These are phyloP conservation scores for Fagopyrum tataricum DNA, from an alignment of 148 eudicot genomes.

Conservation along the genomic window DNA sequence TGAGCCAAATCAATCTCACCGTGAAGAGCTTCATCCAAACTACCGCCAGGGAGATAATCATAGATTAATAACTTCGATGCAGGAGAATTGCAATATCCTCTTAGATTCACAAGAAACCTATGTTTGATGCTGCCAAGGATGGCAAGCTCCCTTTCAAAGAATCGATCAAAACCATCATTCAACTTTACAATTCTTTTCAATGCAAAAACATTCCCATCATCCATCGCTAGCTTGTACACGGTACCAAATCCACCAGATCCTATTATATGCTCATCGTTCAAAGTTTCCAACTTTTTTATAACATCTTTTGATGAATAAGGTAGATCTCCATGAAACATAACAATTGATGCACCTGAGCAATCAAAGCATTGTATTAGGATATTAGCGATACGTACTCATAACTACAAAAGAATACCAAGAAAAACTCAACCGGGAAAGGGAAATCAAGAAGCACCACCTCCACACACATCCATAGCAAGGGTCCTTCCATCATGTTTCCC, in stretches of 20 bases:
- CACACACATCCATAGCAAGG: slow-evolving; percentile 80
- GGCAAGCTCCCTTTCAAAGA: slow-evolving; percentile 95
- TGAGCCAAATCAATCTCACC: slow-evolving; percentile 37
- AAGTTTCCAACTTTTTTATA: slow-evolving; percentile 70
- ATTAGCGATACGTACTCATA: neutral
- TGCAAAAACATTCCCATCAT: slow-evolving; percentile 89
- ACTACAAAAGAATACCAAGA: neutral
- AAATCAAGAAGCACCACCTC: slow-evolving; percentile 43
- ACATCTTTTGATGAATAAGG: slow-evolving; percentile 93
- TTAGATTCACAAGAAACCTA: slow-evolving; percentile 81
- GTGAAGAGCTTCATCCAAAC: slow-evolving; percentile 95
- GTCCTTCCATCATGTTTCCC: slow-evolving; percentile 72
- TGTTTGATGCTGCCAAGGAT: slow-evolving; percentile 98
- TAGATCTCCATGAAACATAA: slow-evolving; percentile 98
- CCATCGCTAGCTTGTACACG: slow-evolving; percentile 93
- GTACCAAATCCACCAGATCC: slow-evolving; percentile 97
- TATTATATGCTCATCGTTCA: slow-evolving; percentile 86
- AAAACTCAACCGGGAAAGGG: neutral
- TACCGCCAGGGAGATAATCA: slow-evolving; percentile 89
- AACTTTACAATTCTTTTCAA: slow-evolving; percentile 79
- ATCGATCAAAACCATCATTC: slow-evolving; percentile 90
- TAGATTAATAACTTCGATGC: slow-evolving; percentile 78
- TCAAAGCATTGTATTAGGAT: slow-evolving; percentile 14
- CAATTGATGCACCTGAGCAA: slow-evolving; percentile 85
- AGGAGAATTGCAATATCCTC: slow-evolving; percentile 98